Evolutionary conservation across 1,284 basidiomycete species (phyloP).

Genomic region (Mycosarcoma mackinlayi): DNA sequence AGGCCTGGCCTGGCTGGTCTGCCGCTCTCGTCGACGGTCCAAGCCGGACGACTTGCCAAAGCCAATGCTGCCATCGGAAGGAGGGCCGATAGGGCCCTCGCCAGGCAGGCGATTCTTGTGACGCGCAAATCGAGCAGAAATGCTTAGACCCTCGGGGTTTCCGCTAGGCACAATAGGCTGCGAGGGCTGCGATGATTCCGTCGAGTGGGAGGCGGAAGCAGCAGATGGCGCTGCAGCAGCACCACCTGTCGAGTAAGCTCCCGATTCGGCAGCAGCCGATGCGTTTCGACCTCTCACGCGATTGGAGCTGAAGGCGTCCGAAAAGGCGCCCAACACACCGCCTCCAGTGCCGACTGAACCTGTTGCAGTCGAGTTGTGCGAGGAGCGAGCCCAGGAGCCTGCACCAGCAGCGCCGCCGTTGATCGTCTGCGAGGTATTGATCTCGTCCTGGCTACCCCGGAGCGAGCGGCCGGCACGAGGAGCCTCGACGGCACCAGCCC

Average conservation of each 20-base stretch:
- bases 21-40: slow-evolving; percentile 48
- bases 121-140: slow-evolving; percentile 47
- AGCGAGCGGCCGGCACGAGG: slow-evolving; percentile 20
- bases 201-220: background rate
- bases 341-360: slow-evolving; percentile 7
- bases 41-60: slow-evolving; percentile 56
- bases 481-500: slow-evolving; percentile 6
- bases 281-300: slow-evolving; percentile 27
- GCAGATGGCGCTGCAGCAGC: slow-evolving; percentile 1
- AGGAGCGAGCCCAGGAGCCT: slow-evolving; percentile 30
- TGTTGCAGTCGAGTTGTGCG: slow-evolving; percentile 8
- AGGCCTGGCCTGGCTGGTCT: slow-evolving; percentile 25
- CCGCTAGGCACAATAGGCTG: slow-evolving; percentile 45
- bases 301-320: slow-evolving; percentile 50
- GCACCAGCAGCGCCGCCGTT: slow-evolving; percentile 12
- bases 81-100: slow-evolving; percentile 62
- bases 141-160: slow-evolving; percentile 45
- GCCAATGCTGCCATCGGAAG: slow-evolving; percentile 60
- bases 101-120: slow-evolving; percentile 55
- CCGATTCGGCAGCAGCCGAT: slow-evolving; percentile 16
- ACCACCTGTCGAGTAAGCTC: slow-evolving; percentile 5
- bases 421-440: slow-evolving; percentile 4
- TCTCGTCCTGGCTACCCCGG: slow-evolving; percentile 28
- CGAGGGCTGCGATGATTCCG: slow-evolving; percentile 12
- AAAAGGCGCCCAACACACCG: slow-evolving; percentile 19